phyloP scores from a whole-genome alignment of 2,329 filamentous ascomycete species.

The Aurifilum marmelostoma region DNA sequence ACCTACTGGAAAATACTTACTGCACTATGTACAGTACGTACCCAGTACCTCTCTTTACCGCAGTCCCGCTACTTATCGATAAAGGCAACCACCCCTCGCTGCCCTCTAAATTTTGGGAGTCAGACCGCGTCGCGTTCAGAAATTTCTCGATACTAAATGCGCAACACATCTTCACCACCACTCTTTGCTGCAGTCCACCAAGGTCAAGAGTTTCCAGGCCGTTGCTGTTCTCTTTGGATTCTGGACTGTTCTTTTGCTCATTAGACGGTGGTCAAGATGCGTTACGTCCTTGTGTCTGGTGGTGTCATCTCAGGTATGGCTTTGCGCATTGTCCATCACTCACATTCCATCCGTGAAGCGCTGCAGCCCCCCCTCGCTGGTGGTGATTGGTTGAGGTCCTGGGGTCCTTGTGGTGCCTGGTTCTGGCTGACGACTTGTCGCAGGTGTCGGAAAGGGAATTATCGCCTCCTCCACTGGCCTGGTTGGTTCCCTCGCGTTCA shows the following conservation, averaged over 20 bases:
- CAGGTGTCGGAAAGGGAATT: conserved; percentile 31
- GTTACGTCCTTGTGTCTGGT: conserved; percentile 30
- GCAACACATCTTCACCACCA: conserved; percentile 22
- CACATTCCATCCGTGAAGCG: conserved; percentile 6
- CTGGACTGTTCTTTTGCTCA: background rate
- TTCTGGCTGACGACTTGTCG: conserved; percentile 18
- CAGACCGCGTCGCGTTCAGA: conserved; percentile 24
- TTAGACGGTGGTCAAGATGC: conserved; percentile 27
- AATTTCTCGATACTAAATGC: conserved; percentile 24
- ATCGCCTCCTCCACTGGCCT: conserved; percentile 29
- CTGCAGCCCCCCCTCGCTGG: background rate
- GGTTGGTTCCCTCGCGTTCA: conserved; percentile 20
- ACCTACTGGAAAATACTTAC: background rate
- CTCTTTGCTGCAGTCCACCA: conserved; percentile 8
- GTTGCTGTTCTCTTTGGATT: background rate
- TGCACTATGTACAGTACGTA: background rate
- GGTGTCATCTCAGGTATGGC: conserved; percentile 30
- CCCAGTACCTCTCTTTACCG: background rate
- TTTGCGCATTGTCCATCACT: background rate
- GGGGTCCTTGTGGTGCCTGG: background rate
- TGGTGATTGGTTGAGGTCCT: background rate
- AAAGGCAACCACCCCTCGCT: conserved; percentile 27
- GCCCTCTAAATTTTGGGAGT: conserved; percentile 12
- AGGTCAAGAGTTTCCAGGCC: background rate
- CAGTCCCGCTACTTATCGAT: conserved; percentile 23